Evolutionary conservation across 2,329 filamentous ascomycete genomes (phyloP).

Genomic region (Clonostachys solani): DNA sequence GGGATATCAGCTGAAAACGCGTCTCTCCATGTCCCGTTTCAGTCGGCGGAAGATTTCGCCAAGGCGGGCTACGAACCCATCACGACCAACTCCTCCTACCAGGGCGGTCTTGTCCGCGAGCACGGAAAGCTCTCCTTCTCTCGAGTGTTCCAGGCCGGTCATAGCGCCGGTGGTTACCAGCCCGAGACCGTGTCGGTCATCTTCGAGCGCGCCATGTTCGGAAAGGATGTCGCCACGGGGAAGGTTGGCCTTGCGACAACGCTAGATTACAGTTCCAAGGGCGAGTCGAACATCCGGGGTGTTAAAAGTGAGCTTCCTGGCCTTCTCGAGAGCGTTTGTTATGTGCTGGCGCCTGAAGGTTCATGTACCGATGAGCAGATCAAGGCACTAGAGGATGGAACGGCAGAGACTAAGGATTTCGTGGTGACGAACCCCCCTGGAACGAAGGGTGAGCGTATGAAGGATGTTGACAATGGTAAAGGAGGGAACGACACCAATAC

Average conservation of each 20-base stretch:
- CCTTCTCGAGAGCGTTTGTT: conserved; percentile 49
- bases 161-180: conserved; percentile 55
- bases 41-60: conserved; percentile 44
- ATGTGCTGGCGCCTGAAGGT: conserved; percentile 39
- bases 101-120: conserved; percentile 69
- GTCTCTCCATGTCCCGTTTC: conserved; percentile 47
- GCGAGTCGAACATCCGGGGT: conserved; percentile 46
- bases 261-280: conserved; percentile 18
- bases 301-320: conserved; percentile 43
- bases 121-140: conserved; percentile 67
- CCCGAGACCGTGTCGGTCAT: conserved; percentile 48
- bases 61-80: conserved; percentile 66
- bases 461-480: background rate
- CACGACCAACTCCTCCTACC: conserved; percentile 57
- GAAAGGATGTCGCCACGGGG: conserved; percentile 48
- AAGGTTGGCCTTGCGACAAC: conserved; percentile 31
- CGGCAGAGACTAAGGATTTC: conserved; percentile 9
- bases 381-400: conserved; percentile 8
- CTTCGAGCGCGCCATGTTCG: conserved; percentile 52
- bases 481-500: background rate
- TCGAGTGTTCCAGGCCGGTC: conserved; percentile 59
- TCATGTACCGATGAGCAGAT: conserved; percentile 31
- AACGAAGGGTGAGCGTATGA: background rate
- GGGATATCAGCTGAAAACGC: background rate
- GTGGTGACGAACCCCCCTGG: conserved; percentile 5